These are phyloP conservation scores for Termitomyces sp. DNA, from an alignment of 768 basidiomycete species.

Conservation along the genomic window DNA sequence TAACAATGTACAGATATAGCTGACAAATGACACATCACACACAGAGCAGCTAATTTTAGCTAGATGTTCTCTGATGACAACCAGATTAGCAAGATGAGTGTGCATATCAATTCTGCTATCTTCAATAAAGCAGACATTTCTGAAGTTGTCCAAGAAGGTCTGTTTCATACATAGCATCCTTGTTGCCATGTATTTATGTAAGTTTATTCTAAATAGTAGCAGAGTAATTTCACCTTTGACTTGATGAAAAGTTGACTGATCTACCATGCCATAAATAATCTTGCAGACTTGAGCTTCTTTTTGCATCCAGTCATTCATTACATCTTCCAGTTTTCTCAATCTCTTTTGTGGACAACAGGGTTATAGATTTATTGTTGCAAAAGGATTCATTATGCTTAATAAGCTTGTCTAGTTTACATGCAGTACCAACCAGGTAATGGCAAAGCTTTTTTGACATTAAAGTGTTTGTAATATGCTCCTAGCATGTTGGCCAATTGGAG, in stretches of 20 bases:
- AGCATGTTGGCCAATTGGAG: not conserved
- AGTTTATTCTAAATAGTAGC: too few species aligned
- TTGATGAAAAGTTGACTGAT: not conserved
- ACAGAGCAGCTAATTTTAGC: too few species aligned
- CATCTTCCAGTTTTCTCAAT: slow-evolving; percentile 15
- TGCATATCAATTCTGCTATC: too few species aligned
- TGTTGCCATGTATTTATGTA: too few species aligned
- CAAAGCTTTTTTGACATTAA: not conserved
- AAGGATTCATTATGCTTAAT: slow-evolving; percentile 12
- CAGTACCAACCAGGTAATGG: slow-evolving; percentile 14
- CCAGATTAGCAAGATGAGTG: too few species aligned
- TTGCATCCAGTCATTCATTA: slow-evolving; percentile 8
- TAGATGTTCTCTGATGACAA: too few species aligned
- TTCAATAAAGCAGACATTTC: too few species aligned
- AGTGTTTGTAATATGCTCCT: slow-evolving; percentile 12
- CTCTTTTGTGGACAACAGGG: slow-evolving; percentile 12
- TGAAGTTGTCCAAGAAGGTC: not conserved
- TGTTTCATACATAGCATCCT: not conserved
- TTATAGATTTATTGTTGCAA: not conserved
- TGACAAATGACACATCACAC: too few species aligned
- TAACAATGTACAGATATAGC: too few species aligned
- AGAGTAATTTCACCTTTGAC: not conserved
- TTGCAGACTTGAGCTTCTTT: not conserved
- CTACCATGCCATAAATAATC: not conserved
- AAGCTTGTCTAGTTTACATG: slow-evolving; percentile 11